Evolutionary conservation across 169 alveolate genomes (phyloP), one percentile per base, ranked within the genome.

Genomic region (Plasmodium billcollinsi): DNA sequence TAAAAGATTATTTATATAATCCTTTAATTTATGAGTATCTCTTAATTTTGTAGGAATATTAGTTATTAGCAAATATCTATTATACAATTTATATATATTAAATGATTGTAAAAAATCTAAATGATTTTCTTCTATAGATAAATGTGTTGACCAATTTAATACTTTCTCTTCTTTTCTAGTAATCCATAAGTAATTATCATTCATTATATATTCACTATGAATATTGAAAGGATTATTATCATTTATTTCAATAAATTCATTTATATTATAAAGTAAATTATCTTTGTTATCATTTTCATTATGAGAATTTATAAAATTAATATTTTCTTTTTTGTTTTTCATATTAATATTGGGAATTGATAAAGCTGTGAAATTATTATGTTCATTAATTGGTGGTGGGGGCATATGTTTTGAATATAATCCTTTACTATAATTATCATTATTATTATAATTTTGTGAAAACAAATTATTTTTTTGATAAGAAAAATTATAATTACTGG

Each of bases 121-220:
- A 59, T 78, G 89, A 66, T 78, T 78, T 33, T 33, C 69, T 78
- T 78, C 76, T 1, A 78, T 21, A 26, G 89, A 78, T 65, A 76
- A 75, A 78, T 21, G 43, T 2, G 49, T 54, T 24, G 54, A 73
- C 89, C 89, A 78, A 5, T 49, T 33, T 20, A 78, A 49, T 59
- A 63, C 78, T 15, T 5, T 54, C 14, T 65, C 67, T 49, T 33
- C 65, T 59, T 78, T 78, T 66, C 89, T 78, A 9, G n/a, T 47
- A 14, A 65, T 24, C 89, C 89, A 78, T 3, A 70, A 26, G 8
- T 52, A 76, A 52, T 78, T 78, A 21, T 65, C 59, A 8, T 1
- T 43, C 89, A 78, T 59, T n/a, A 65, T 3, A 66, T 78, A 50
- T 9, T 78, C 89, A 26, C 52, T 24, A 50, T 58, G 21, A 3